Percentiles rank a stretch among this genome's conserved stretches.
Evolutionary conservation across 305 asterid species (phyloP).

Genomic region (Solanum hybrid): DNA sequence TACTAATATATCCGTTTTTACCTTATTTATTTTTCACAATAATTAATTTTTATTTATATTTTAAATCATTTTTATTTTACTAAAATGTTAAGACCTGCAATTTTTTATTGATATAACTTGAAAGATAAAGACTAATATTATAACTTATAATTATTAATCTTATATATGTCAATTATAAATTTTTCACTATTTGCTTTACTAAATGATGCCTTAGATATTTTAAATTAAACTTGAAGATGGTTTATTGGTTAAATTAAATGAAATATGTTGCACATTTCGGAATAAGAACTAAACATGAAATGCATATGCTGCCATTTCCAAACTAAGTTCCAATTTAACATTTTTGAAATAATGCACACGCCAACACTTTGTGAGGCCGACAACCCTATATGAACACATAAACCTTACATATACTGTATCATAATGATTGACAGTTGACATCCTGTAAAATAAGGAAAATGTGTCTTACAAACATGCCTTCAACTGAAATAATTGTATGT

Average conservation of each 20-base stretch:
- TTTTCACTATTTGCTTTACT: neutral
- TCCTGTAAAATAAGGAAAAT: neutral
- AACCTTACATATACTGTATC: neutral
- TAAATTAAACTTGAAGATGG: neutral
- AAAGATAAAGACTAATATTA: neutral
- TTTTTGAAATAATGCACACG: neutral
- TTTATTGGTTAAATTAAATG: neutral
- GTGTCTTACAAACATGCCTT: neutral
- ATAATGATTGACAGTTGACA: neutral
- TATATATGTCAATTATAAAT: neutral
- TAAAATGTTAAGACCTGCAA: neutral
- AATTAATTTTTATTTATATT: no score
- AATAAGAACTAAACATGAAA: neutral
- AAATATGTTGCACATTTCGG: neutral
- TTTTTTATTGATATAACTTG: neutral
- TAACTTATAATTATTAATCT: neutral
- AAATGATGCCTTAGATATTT: neutral
- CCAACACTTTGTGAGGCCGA: neutral
- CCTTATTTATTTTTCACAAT: neutral
- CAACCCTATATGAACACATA: neutral
- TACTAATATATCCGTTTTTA: no score
- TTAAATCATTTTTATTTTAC: neutral
- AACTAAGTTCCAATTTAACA: neutral
- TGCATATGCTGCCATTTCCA: neutral
- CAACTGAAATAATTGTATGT: neutral